Evolutionary conservation across 257 asterid genomes (phyloP).

Genomic region (Przewalskia tangutica): DNA sequence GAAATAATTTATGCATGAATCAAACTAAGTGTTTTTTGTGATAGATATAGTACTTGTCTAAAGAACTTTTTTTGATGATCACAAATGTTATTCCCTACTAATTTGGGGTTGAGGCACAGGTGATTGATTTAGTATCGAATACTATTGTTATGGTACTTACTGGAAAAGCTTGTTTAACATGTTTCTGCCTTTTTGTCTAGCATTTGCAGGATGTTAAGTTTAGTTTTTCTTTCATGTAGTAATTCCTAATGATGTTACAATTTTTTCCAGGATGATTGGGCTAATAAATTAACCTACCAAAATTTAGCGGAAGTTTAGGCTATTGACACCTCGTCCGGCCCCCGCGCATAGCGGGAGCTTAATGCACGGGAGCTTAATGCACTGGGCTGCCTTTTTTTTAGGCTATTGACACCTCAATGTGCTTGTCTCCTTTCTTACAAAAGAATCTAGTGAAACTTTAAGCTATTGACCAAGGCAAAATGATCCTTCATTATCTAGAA

Average conservation of each 20-base stretch:
- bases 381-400: too few relatives aligned
- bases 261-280: background rate
- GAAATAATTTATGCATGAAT: background rate
- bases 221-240: background rate
- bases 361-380: too few relatives aligned
- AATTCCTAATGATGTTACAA: background rate
- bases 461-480: background rate
- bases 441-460: background rate
- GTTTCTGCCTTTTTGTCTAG: background rate
- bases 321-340: too few relatives aligned
- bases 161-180: background rate
- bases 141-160: background rate
- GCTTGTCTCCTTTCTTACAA: background rate
- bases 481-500: background rate
- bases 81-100: background rate
- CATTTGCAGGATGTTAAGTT: background rate
- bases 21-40: background rate
- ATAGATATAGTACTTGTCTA: background rate
- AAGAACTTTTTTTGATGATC: background rate
- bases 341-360: too few relatives aligned
- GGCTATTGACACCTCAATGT: background rate
- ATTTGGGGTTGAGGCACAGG: background rate
- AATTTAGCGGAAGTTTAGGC: background rate
- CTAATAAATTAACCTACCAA: background rate
- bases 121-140: background rate